Evolutionary conservation across 2,329 filamentous ascomycete species (phyloP).

Genomic region (Fusarium sp.): DNA sequence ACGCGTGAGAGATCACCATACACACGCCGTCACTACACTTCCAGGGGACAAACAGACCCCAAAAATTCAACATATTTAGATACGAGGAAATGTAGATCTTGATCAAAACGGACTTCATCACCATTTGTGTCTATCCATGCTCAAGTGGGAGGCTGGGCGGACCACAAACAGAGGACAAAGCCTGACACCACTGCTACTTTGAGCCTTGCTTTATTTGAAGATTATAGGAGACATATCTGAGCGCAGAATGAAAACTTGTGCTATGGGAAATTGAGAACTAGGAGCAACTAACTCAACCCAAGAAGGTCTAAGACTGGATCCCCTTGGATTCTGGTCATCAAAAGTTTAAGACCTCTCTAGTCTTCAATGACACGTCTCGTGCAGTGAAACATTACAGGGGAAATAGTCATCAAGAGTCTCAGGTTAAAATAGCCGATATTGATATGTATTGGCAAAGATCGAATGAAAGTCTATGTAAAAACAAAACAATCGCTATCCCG

Average conservation of each 20-base stretch:
- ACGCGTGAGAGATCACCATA: neutral
- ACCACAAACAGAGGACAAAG: neutral
- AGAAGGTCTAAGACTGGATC: neutral
- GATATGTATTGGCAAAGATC: neutral
- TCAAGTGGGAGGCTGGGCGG: neutral
- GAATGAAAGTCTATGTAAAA: neutral
- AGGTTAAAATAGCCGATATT: neutral
- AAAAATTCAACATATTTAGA: neutral
- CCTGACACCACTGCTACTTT: neutral
- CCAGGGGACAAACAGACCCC: too few relatives aligned
- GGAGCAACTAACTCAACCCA: neutral
- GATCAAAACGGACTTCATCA: neutral
- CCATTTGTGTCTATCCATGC: neutral
- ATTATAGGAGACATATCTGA: neutral
- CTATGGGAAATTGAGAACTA: neutral
- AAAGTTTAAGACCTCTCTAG: neutral
- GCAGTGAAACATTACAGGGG: too few relatives aligned
- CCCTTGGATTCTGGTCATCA: neutral
- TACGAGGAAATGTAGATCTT: neutral
- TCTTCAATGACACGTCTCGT: neutral
- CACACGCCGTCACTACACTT: neutral
- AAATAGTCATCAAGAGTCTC: neutral
- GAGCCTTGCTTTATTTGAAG: neutral
- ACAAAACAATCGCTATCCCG: slow-evolving; percentile 1
- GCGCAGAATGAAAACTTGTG: neutral